These are phyloP conservation scores for Penicillium ochrochloron DNA, from an alignment of 495 filamentous ascomycete genomes.

Conservation along the genomic window DNA sequence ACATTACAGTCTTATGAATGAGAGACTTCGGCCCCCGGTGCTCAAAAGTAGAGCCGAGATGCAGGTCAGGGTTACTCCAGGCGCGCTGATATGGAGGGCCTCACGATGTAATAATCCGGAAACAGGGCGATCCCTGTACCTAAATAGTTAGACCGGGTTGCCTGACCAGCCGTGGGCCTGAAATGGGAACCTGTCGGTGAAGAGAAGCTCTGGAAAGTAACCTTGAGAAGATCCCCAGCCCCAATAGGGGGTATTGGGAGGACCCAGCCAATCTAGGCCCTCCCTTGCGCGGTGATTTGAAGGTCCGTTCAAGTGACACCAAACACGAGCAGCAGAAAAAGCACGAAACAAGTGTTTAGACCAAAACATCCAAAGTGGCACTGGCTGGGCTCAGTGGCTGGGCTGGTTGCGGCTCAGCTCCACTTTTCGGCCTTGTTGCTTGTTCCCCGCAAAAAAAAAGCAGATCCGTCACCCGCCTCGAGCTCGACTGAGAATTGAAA, in stretches of 20 bases:
- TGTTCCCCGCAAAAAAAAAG: constrained; percentile 33
- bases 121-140: not conserved
- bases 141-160: not conserved
- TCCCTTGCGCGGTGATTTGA: not conserved
- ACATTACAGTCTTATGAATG: constrained; percentile 15
- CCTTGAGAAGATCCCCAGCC: not conserved
- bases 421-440: not conserved
- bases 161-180: not conserved
- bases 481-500: not conserved
- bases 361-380: not conserved
- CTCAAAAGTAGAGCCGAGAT: constrained; percentile 14
- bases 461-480: not conserved
- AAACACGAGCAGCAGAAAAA: not conserved
- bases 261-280: not conserved
- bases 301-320: not conserved
- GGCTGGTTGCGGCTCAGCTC: constrained; percentile 7
- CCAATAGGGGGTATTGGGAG: not conserved
- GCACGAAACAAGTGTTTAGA: not conserved
- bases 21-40: constrained; percentile 1
- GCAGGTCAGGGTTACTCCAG: not conserved
- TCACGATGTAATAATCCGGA: not conserved
- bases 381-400: not conserved
- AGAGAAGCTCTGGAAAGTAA: not conserved
- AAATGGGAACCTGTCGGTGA: not conserved
- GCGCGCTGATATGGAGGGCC: not conserved